Evolutionary conservation across 1,139 yeast genomes (phyloP).

Genomic region (Geotrichum citri-aurantii): DNA sequence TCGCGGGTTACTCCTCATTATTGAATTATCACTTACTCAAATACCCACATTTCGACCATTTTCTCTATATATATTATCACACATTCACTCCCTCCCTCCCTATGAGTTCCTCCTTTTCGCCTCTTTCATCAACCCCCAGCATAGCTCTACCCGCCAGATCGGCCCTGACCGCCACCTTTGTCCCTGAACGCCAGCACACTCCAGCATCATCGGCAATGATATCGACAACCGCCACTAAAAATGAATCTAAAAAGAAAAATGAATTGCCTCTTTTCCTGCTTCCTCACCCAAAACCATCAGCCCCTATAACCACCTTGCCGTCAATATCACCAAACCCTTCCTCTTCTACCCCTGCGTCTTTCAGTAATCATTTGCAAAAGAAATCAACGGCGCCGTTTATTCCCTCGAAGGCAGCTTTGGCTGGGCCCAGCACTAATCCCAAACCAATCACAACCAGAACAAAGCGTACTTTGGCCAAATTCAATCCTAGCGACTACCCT

Average conservation of each 20-base stretch:
- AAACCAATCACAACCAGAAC: neutral
- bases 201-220: neutral
- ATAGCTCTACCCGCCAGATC: neutral
- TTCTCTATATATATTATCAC: too few relatives aligned
- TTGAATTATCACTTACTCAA: too few relatives aligned
- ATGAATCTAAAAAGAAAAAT: neutral
- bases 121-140: neutral
- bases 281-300: neutral
- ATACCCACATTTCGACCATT: too few relatives aligned
- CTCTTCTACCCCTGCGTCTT: neutral
- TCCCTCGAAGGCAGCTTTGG: neutral
- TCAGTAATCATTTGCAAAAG: neutral
- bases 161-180: neutral
- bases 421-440: neutral
- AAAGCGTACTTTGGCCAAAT: conserved; percentile 15
- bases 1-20: neutral
- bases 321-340: neutral
- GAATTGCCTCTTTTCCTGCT: neutral
- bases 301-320: neutral
- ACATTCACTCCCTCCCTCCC: too few relatives aligned
- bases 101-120: neutral
- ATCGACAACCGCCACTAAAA: neutral
- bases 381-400: neutral
- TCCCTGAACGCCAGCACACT: neutral
- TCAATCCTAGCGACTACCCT: conserved; percentile 18